These are phyloP conservation scores for Theileria orientalis DNA, from an alignment of 169 alveolate genomes.

Conservation along the genomic window DNA sequence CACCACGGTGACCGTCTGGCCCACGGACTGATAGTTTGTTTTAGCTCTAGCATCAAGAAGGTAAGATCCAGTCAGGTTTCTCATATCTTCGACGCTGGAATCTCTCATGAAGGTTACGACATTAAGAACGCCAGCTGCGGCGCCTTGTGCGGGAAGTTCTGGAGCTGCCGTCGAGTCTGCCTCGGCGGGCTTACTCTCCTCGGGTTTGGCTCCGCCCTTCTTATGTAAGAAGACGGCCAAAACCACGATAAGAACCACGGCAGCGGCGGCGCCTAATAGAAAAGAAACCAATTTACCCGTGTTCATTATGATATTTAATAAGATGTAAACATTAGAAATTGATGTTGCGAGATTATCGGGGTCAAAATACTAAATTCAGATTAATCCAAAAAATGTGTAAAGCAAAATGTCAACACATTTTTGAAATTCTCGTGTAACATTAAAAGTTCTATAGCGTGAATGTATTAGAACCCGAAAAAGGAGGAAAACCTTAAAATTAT, in stretches of 20 bases:
- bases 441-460: background rate
- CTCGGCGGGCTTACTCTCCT: background rate
- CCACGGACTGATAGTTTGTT: background rate
- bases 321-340: background rate
- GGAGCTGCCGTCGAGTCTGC: background rate
- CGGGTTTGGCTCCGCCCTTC: background rate
- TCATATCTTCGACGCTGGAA: background rate
- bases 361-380: background rate
- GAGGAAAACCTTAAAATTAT: background rate
- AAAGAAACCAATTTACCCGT: background rate
- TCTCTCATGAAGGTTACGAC: constrained; percentile 1
- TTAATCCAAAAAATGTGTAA: background rate
- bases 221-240: background rate
- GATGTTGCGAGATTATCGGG: background rate
- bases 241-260: background rate
- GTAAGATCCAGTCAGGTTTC: background rate
- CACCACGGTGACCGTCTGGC: constrained; percentile 3
- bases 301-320: background rate
- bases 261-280: background rate
- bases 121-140: background rate
- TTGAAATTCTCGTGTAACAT: too few species aligned
- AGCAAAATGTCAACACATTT: background rate
- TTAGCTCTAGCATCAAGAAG: constrained; percentile 7
- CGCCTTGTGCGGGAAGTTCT: background rate
- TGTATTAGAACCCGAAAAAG: background rate